Conservation (phyloP, 1,284 basidiomycete genomes). For the Leccinum angustisporum region DNA sequence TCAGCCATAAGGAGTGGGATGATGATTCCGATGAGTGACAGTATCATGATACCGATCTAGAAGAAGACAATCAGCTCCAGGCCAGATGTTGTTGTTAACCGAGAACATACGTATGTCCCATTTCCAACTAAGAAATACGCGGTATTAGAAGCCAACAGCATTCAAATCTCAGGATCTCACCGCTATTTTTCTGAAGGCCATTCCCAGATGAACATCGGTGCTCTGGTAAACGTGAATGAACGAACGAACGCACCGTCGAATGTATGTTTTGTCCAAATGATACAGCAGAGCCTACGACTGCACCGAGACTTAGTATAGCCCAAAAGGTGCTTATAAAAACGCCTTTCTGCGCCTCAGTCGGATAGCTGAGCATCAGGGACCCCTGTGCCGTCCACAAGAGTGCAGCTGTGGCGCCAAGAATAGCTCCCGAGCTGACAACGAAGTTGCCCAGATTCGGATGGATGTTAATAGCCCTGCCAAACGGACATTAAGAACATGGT, state of each 20-base stretch:
- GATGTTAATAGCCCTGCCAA: conserved; percentile 43
- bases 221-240: neutral
- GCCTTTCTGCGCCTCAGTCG: conserved; percentile 59
- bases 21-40: conserved; percentile 34
- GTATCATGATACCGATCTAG: conserved; percentile 36
- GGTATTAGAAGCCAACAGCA: neutral
- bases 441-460: conserved; percentile 42
- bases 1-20: conserved; percentile 38
- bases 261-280: conserved; percentile 52
- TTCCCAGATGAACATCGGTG: neutral
- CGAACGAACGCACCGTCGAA: conserved; percentile 29
- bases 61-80: neutral
- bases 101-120: conserved; percentile 33
- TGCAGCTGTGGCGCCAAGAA: conserved; percentile 63
- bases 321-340: conserved; percentile 63
- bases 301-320: conserved; percentile 66
- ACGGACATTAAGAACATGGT: neutral
- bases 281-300: conserved; percentile 60
- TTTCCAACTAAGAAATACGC: conserved; percentile 23
- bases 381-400: conserved; percentile 70
- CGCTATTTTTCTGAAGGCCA: conserved; percentile 13
- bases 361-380: conserved; percentile 62
- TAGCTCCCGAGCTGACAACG: conserved; percentile 55
- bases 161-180: conserved; percentile 6
- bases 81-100: neutral